Base-by-base conservation (phyloP, 2,329 filamentous ascomycete species). In the Calonectria honghensis region DNA sequence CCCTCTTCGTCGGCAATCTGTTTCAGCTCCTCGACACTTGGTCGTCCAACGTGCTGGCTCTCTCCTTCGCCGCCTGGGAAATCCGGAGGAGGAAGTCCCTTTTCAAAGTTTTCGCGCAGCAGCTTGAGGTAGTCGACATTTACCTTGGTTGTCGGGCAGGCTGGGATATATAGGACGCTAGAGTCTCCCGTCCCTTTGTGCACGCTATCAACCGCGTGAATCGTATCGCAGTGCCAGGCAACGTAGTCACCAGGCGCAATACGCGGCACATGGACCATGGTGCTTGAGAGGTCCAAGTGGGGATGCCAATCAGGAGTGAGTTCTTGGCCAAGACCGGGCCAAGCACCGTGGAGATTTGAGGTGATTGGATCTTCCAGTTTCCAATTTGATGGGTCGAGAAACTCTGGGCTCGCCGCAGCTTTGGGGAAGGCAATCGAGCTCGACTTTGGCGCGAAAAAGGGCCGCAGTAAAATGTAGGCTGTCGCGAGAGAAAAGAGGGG, bases 131-230 rank as follows among this genome's bases (percentile, higher is more conserved):
- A 97, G 27, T 90, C 85, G 0, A 94, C 92, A 79, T 97, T 98
- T 39, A 88, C 86, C 67, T 93, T 91, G 0, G 95, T 98, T 32
- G 95, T 88, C 0, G 96, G 96, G 70, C 94, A 97, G 0, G 95
- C 93, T 0, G 96, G 96, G 70, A 98, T 98, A 80, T 98, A 98
- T 73, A 98, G 81, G 0, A 98, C 96, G 78, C 93, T 96, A 0
- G 94, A 95, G 83, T 98, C 96, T 0, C 87, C 84, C 1, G 85
- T 88, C 1, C 96, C 96, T 1, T 84, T 85, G 82, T 98, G 96
- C 1, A 93, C 88, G 77, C 91, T 93, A 85, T 98, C 96, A 0
- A 98, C 96, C 0, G 95, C 91, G 82, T 98, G 96, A 59, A 97
- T 94, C 3, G 86, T 90, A 81, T 96, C 94, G 82, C 94, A 96